Conservation (phyloP, 108 stramenopile genomes). For the Pelagomonas calceolata region DNA sequence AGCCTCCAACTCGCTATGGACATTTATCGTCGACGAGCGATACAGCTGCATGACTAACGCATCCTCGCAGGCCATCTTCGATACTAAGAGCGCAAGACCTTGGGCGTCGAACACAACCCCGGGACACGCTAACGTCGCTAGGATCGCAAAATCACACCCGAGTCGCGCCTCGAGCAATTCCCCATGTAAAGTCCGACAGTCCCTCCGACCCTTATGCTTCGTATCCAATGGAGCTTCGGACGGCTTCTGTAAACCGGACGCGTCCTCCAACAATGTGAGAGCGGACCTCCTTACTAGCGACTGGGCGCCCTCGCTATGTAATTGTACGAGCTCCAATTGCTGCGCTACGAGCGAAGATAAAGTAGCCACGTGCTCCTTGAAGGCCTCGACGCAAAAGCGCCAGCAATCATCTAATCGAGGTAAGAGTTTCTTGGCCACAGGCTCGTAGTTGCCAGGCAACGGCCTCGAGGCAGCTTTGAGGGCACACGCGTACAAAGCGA, state of each 20-base stretch:
- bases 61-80: conserved; percentile 1
- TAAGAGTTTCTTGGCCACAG: too few species aligned
- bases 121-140: not conserved
- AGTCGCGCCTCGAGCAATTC: not conserved
- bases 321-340: too few species aligned
- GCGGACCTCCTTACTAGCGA: not conserved
- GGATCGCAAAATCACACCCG: not conserved
- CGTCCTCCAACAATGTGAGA: not conserved
- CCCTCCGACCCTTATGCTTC: not conserved
- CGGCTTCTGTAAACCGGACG: not conserved
- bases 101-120: not conserved
- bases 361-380: too few species aligned
- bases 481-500: not conserved
- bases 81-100: not conserved
- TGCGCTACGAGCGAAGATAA: too few species aligned
- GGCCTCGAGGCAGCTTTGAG: too few species aligned
- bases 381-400: too few species aligned
- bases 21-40: conserved; percentile 10
- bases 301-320: not conserved
- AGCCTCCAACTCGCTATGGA: conserved; percentile 29
- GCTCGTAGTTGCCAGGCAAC: too few species aligned
- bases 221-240: not conserved
- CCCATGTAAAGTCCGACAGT: not conserved
- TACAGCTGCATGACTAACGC: conserved; percentile 2
- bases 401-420: too few species aligned